Evolutionary conservation across 768 basidiomycete genomes (phyloP).

Genomic region (Albatrellus ellisii): DNA sequence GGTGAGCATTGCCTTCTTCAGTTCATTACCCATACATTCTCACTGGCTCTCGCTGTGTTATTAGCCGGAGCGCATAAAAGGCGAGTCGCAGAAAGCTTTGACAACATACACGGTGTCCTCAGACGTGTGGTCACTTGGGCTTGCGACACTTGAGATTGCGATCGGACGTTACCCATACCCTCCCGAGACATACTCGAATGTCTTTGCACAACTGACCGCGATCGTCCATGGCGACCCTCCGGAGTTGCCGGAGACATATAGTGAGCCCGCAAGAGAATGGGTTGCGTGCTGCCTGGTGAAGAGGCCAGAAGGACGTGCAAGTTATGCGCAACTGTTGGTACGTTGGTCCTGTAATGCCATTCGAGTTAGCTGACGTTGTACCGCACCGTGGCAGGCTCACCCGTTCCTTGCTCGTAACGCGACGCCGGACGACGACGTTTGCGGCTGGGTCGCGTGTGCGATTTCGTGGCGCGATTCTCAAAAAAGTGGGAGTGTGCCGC

Average conservation of each 20-base stretch:
- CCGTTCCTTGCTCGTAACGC: conserved; percentile 60
- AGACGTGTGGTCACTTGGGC: conserved; percentile 94
- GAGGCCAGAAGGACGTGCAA: conserved; percentile 65
- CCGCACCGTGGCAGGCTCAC: conserved; percentile 37
- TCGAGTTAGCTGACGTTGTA: conserved; percentile 1
- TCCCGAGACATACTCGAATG: conserved; percentile 93
- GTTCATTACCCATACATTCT: no score
- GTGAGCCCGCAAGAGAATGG: conserved; percentile 66
- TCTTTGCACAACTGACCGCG: conserved; percentile 93
- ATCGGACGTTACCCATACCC: conserved; percentile 91
- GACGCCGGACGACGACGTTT: conserved; percentile 67
- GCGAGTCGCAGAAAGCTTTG: conserved; percentile 76
- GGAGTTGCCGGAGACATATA: conserved; percentile 57
- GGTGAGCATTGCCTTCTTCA: no score
- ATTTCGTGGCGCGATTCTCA: conserved; percentile 17
- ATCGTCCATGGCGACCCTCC: conserved; percentile 95
- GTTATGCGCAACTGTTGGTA: conserved; percentile 71
- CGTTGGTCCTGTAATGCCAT: neutral
- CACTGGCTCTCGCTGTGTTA: no score
- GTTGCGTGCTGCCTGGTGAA: conserved; percentile 73
- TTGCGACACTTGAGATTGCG: conserved; percentile 88
- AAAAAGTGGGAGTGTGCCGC: conserved; percentile 1
- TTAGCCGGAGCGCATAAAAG: conserved; percentile 96
- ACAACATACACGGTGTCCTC: conserved; percentile 93
- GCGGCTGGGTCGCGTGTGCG: conserved; percentile 60